Conservation (phyloP, 148 eudicot genomes). For the Polygonum aviculare region DNA sequence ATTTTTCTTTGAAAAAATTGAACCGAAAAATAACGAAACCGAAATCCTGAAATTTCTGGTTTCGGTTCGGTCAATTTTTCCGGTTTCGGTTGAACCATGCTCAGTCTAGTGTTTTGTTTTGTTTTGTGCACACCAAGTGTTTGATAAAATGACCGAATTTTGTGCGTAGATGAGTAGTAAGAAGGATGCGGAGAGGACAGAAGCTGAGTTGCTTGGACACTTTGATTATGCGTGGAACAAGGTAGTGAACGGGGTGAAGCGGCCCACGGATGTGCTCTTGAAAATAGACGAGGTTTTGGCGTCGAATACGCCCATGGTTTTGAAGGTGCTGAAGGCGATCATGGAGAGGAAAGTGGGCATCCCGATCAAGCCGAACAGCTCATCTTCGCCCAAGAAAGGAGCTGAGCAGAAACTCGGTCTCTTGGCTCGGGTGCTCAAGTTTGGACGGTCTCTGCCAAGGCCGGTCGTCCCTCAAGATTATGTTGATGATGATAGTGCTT, state of each 20-base stretch:
- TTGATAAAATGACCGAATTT: background rate
- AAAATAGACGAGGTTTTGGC: slow-evolving; percentile 34
- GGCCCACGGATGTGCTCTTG: slow-evolving; percentile 41
- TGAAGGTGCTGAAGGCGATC: slow-evolving; percentile 34
- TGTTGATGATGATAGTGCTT: slow-evolving; percentile 25
- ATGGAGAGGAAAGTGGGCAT: slow-evolving; percentile 48
- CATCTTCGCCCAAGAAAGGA: slow-evolving; percentile 14
- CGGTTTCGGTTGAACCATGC: too few species aligned
- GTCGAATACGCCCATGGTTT: slow-evolving; percentile 19
- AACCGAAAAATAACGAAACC: too few species aligned
- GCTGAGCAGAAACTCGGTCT: slow-evolving; percentile 9
- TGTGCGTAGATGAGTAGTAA: slow-evolving; percentile 49
- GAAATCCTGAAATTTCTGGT: too few species aligned
- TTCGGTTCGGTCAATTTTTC: too few species aligned
- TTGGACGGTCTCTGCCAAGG: slow-evolving; percentile 52
- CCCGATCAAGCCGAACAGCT: slow-evolving; percentile 32
- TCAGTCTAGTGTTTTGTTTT: too few species aligned
- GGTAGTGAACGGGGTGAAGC: slow-evolving; percentile 62
- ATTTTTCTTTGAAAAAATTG: too few species aligned
- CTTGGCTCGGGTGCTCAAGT: slow-evolving; percentile 39
- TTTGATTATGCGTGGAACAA: slow-evolving; percentile 97
- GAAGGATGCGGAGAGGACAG: slow-evolving; percentile 64
- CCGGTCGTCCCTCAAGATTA: slow-evolving; percentile 24
- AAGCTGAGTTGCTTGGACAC: slow-evolving; percentile 50
- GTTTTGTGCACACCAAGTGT: background rate